Conservation (phyloP, 2,329 filamentous ascomycete species). For the Huntiella abstrusa region DNA sequence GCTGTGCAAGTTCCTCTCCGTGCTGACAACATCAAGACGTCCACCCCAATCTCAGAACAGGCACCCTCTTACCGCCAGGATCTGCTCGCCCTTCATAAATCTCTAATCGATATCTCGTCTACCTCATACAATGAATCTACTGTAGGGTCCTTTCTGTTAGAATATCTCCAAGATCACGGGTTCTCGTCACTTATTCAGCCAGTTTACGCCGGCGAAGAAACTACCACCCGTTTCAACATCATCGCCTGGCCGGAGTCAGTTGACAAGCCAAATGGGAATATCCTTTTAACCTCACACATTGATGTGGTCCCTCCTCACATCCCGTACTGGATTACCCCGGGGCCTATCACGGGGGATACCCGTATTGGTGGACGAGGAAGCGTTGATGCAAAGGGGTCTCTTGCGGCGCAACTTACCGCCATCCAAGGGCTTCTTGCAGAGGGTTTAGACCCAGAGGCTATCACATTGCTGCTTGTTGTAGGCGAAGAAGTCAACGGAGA, state of each 20-base stretch:
- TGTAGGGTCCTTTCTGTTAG: slow-evolving; percentile 48
- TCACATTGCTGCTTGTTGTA: slow-evolving; percentile 49
- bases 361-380: slow-evolving; percentile 53
- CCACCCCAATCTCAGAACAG: neutral
- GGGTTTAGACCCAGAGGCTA: slow-evolving; percentile 27
- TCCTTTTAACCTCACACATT: slow-evolving; percentile 65
- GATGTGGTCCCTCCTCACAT: slow-evolving; percentile 60
- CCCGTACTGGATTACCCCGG: slow-evolving; percentile 40
- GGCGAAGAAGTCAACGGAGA: slow-evolving; percentile 68
- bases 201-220: slow-evolving; percentile 17
- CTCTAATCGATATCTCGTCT: slow-evolving; percentile 8
- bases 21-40: neutral
- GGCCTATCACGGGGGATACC: slow-evolving; percentile 22
- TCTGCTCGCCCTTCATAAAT: slow-evolving; percentile 8
- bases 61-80: slow-evolving; percentile 5
- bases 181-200: slow-evolving; percentile 27
- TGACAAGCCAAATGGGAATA: slow-evolving; percentile 29
- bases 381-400: slow-evolving; percentile 51
- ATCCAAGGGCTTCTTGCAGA: slow-evolving; percentile 33
- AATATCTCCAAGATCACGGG: slow-evolving; percentile 36
- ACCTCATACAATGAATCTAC: slow-evolving; percentile 15
- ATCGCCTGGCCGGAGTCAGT: slow-evolving; percentile 42
- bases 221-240: slow-evolving; percentile 48
- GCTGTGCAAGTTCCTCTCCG: neutral
- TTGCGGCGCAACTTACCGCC: slow-evolving; percentile 58